Evolutionary conservation across 257 asterid species (phyloP), one percentile per base, ranked within the genome.

Genomic region (Fraxinus quadrangulata): DNA sequence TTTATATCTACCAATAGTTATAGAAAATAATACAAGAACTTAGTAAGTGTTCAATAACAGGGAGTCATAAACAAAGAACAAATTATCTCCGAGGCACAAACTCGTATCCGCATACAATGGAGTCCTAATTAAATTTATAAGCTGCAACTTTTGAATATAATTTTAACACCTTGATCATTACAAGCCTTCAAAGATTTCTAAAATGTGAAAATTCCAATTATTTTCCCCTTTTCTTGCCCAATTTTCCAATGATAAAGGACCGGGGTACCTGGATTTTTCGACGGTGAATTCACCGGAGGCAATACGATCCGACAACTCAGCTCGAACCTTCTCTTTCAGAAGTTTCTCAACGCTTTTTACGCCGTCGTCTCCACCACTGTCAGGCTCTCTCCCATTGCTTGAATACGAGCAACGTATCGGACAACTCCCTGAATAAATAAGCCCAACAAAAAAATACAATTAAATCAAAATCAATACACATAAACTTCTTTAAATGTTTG

Each of bases 211-310:
- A 14, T 47, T 47, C 13, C 56, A 47, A 47, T 47, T 47, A 16
- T 47, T 47, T 47, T 47, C 6, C 56, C 7, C n/a, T 47, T 47
- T 14, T 47, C n/a, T 14, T 4, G 7, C 19, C 6, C 54, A 16
- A 14, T 47, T 42, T 37, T 42, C 49, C 49, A 11, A 42, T 2
- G 13, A 51, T 51, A 51, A 17, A 19, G 23, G 21, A 14, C 61
- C n/a, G 21, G 8, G 21, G 26, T 88, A 90, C 97, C 96, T 88
- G 68, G 90, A 47, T 76, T 89, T 86, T 75, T 87, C 88, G 26
- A 90, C 97, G 59, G 97, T 90, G 26, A 92, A 94, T 82, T 82
- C 96, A 33, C 96, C 97, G 71, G 97, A 89, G 75, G 96, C 92
- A 61, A 94, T 92, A 26, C 98, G 95, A 81, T 92, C 89, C 77